These are phyloP conservation scores for Punctularia strigosozonata DNA, from an alignment of 768 basidiomycete species.

Conservation along the genomic window DNA sequence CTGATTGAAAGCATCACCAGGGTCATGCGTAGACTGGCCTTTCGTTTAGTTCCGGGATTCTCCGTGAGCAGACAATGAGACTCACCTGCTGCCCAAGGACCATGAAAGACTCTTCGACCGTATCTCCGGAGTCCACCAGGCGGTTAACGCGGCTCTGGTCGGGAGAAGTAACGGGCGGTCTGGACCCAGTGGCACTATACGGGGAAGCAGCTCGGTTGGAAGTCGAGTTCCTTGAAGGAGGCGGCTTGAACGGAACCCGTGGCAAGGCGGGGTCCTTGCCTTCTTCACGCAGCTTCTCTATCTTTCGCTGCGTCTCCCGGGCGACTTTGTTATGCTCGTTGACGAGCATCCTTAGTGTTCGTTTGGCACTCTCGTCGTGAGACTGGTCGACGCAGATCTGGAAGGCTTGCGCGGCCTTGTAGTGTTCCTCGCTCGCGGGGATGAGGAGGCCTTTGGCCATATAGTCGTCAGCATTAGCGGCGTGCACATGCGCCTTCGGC, in stretches of 20 bases:
- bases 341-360: slow-evolving; percentile 64
- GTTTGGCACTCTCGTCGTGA: slow-evolving; percentile 65
- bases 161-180: slow-evolving; percentile 34
- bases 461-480: slow-evolving; percentile 69
- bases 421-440: slow-evolving; percentile 62
- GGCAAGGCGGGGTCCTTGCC: slow-evolving; percentile 68
- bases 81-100: slow-evolving; percentile 68
- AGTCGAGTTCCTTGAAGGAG: slow-evolving; percentile 15
- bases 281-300: slow-evolving; percentile 61
- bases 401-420: slow-evolving; percentile 69
- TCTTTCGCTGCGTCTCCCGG: slow-evolving; percentile 60
- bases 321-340: slow-evolving; percentile 62
- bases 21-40: slow-evolving; percentile 43
- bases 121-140: slow-evolving; percentile 34
- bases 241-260: slow-evolving; percentile 49
- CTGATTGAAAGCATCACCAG: slow-evolving; percentile 78
- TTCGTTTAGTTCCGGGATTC: slow-evolving; percentile 6
- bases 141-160: slow-evolving; percentile 32
- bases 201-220: slow-evolving; percentile 8
- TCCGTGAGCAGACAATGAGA: slow-evolving; percentile 7
- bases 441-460: slow-evolving; percentile 55
- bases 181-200: slow-evolving; percentile 25
- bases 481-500: slow-evolving; percentile 68
- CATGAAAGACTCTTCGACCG: slow-evolving; percentile 86
- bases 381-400: slow-evolving; percentile 62